Percentiles rank a stretch among this genome's conserved stretches.
Evolutionary conservation across 805 yeast genomes (phyloP).

Genomic region (Tetrapisispora iriomotensis): DNA sequence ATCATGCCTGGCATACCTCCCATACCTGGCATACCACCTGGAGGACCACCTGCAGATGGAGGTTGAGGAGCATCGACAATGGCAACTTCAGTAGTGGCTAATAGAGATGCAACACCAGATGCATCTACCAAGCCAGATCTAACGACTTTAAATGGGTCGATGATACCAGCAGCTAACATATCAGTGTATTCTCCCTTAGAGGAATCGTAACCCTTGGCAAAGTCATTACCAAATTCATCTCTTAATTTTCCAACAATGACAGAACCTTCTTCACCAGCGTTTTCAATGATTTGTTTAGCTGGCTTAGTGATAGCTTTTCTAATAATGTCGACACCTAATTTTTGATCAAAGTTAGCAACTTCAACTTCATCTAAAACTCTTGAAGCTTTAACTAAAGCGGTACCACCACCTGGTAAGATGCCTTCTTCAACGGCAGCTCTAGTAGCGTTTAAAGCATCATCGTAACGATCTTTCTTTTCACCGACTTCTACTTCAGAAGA

Average conservation of each 20-base stretch:
- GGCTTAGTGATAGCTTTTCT: constrained; percentile 89
- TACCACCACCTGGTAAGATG: constrained; percentile 98
- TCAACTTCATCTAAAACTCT: constrained; percentile 58
- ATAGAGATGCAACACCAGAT: constrained; percentile 90
- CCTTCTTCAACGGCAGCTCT: constrained; percentile 99
- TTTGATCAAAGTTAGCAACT: constrained; percentile 88
- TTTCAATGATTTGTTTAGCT: constrained; percentile 88
- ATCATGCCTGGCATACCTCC: constrained; percentile 42
- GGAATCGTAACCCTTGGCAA: constrained; percentile 86
- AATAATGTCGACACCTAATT: constrained; percentile 90
- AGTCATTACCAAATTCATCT: constrained; percentile 48
- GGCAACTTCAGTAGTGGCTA: constrained; percentile 98
- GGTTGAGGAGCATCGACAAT: constrained; percentile 93
- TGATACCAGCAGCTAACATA: constrained; percentile 94
- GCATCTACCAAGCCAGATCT: constrained; percentile 94
- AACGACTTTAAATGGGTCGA: constrained; percentile 97
- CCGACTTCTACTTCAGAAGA: constrained; percentile 95
- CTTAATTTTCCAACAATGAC: constrained; percentile 85
- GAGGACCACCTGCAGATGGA: constrained; percentile 43
- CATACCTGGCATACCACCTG: constrained; percentile 45
- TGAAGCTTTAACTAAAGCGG: constrained; percentile 91
- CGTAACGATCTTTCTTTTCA: constrained; percentile 98
- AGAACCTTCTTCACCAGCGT: constrained; percentile 96
- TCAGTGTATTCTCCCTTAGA: constrained; percentile 89
- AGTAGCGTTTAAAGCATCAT: constrained; percentile 96